phyloP scores from a whole-genome alignment of 495 filamentous ascomycete species.

The Pyronema omphalodes region DNA sequence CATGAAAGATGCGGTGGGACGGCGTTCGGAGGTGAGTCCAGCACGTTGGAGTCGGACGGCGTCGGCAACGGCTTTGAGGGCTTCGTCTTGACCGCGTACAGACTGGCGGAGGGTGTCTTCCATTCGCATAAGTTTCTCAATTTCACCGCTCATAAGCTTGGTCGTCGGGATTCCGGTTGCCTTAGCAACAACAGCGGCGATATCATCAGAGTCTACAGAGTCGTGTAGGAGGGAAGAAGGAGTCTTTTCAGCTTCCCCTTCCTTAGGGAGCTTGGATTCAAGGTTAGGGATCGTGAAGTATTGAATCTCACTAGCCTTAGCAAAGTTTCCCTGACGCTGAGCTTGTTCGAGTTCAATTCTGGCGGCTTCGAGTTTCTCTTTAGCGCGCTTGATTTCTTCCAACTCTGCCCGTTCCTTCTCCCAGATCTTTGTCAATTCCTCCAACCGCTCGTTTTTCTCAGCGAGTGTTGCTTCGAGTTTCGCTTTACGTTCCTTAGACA shows the following conservation, averaged over 20 bases:
- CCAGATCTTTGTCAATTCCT: slow-evolving; percentile 56
- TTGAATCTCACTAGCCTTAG: slow-evolving; percentile 63
- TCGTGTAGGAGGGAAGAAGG: slow-evolving; percentile 62
- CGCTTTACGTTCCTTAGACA: slow-evolving; percentile 71
- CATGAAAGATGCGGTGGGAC: slow-evolving; percentile 87
- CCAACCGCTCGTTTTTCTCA: slow-evolving; percentile 49
- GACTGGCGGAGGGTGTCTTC: slow-evolving; percentile 73
- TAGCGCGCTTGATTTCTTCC: slow-evolving; percentile 63
- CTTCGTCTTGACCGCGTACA: slow-evolving; percentile 85
- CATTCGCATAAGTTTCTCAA: slow-evolving; percentile 85
- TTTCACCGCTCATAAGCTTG: slow-evolving; percentile 79
- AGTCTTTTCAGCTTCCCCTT: slow-evolving; percentile 34
- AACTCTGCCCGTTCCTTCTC: slow-evolving; percentile 77
- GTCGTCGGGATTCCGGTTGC: slow-evolving; percentile 83
- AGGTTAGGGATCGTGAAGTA: slow-evolving; percentile 72
- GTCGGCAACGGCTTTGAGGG: slow-evolving; percentile 73
- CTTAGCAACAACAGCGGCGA: slow-evolving; percentile 73
- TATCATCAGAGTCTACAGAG: slow-evolving; percentile 82
- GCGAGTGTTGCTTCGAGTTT: slow-evolving; percentile 61
- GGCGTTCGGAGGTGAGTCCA: slow-evolving; percentile 75
- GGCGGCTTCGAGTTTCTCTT: slow-evolving; percentile 68
- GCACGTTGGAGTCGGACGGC: slow-evolving; percentile 89
- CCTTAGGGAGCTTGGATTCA: slow-evolving; percentile 60
- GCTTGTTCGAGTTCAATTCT: slow-evolving; percentile 71
- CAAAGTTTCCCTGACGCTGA: slow-evolving; percentile 83